These are phyloP conservation scores for Septoria petroselini DNA, from an alignment of 2,329 filamentous ascomycete genomes.

Conservation along the genomic window DNA sequence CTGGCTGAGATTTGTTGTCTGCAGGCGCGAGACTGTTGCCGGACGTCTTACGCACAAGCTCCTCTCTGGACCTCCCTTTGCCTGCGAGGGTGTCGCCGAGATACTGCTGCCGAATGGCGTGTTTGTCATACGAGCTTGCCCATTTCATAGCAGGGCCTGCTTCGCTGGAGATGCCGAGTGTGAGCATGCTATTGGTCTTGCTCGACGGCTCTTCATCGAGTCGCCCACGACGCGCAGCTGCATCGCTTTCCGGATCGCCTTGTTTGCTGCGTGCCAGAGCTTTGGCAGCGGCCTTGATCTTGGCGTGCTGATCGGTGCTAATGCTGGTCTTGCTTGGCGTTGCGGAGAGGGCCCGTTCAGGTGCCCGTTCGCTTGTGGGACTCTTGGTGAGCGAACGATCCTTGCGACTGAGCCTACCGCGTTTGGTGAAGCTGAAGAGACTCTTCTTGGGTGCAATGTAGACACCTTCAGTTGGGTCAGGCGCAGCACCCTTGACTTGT, in stretches of 20 bases:
- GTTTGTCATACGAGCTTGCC: slow-evolving; percentile 92
- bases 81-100: slow-evolving; percentile 70
- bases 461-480: slow-evolving; percentile 76
- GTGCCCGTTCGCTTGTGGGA: slow-evolving; percentile 24
- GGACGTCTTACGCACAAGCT: slow-evolving; percentile 28
- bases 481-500: slow-evolving; percentile 87
- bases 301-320: slow-evolving; percentile 85
- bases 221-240: slow-evolving; percentile 51
- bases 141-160: slow-evolving; percentile 94
- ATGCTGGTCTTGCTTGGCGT: slow-evolving; percentile 76
- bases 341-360: slow-evolving; percentile 47
- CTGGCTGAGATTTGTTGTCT: slow-evolving; percentile 15
- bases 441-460: slow-evolving; percentile 97
- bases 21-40: slow-evolving; percentile 31
- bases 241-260: slow-evolving; percentile 48
- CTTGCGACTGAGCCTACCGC: slow-evolving; percentile 64
- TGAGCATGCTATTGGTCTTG: slow-evolving; percentile 88
- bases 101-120: slow-evolving; percentile 81
- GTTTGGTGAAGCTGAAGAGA: slow-evolving; percentile 72
- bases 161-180: slow-evolving; percentile 81
- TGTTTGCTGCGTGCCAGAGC: slow-evolving; percentile 66
- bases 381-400: slow-evolving; percentile 63
- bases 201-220: slow-evolving; percentile 53
- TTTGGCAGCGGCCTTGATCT: slow-evolving; percentile 85
- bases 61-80: slow-evolving; percentile 30